Base-by-base conservation (phyloP, 495 filamentous ascomycete species). In the Daldinia loculata region DNA sequence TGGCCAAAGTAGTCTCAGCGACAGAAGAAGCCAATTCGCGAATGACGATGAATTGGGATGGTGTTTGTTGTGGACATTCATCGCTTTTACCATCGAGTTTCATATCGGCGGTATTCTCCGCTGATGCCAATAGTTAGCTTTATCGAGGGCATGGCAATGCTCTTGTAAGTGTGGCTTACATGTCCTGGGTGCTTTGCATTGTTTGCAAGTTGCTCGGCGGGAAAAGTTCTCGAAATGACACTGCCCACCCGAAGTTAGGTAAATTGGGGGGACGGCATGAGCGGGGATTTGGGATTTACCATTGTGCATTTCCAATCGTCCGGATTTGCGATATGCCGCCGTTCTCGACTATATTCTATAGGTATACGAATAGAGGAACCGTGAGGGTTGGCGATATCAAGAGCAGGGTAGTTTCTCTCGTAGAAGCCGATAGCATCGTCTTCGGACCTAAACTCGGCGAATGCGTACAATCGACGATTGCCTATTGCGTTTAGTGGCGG, bases 41-140 rank as follows among this genome's bases (percentile, higher is more conserved):
- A 34, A 97, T 83, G 4, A 97, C 85, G 15, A 97, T 81, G 65
- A 94, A 94, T 57, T 95, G 93, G 2, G 92, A 95, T 1, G 92
- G 88, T 4, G 86, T 86, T 52, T 87, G 86, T 48, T 95, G 89
- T 4, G 90, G 86, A 7, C 91, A 90, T 50, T 89, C 91, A 78
- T 97, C 94, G 45, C 91, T 93, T 72, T 94, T 91, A 22, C 93
- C 93, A 85, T 91, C 64, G 90, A 72, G 56, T 75, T 70, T 75
- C 70, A 76, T 75, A 29, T 76, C 79, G 26, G 61, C 63, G 19
- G 62, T 71, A 34, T 77, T 77, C 50, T 81, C 78, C 66, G 67
- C 60, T 68, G 51, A 56, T 38, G 38, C 56, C 14, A 69, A 56
- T 63, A 9, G 45, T 70, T 29, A 68, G 66, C 48, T 7, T 30